Conservation (phyloP, 2,329 filamentous ascomycete genomes). For the Microdochium bolleyi region DNA sequence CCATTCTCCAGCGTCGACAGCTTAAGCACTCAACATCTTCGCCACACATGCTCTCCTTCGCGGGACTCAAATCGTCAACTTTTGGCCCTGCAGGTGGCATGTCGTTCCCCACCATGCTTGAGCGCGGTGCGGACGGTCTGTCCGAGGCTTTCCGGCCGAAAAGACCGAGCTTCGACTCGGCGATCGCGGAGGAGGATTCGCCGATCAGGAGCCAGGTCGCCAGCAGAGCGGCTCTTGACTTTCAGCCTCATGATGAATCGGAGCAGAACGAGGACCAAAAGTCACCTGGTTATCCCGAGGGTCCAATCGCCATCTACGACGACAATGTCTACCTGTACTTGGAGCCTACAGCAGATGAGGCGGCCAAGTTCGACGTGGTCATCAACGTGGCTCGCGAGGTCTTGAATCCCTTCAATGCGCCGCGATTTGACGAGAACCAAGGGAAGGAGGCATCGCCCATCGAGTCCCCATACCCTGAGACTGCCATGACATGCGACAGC, state of each 20-base stretch:
- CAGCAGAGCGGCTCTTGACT: slow-evolving; percentile 48
- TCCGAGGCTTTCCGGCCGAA: slow-evolving; percentile 49
- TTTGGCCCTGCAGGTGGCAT: slow-evolving; percentile 56
- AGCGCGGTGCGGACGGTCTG: slow-evolving; percentile 52
- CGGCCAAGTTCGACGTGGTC: slow-evolving; percentile 70
- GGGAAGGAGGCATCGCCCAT: slow-evolving; percentile 18
- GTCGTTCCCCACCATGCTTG: slow-evolving; percentile 53
- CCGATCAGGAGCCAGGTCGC: slow-evolving; percentile 55
- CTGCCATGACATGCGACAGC: slow-evolving; percentile 47
- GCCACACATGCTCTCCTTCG: slow-evolving; percentile 51
- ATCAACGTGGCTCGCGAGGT: slow-evolving; percentile 82
- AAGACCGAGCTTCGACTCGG: slow-evolving; percentile 29
- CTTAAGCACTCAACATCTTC: slow-evolving; percentile 62
- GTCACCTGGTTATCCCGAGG: slow-evolving; percentile 74
- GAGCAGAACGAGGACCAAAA: slow-evolving; percentile 72
- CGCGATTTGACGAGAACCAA: slow-evolving; percentile 11
- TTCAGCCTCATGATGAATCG: slow-evolving; percentile 54
- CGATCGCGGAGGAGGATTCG: slow-evolving; percentile 47
- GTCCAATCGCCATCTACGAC: slow-evolving; percentile 74
- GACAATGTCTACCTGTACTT: slow-evolving; percentile 72
- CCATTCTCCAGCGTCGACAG: slow-evolving; percentile 53
- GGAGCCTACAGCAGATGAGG: slow-evolving; percentile 72
- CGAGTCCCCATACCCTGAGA: slow-evolving; percentile 44
- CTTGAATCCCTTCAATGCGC: slow-evolving; percentile 58
- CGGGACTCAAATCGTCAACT: slow-evolving; percentile 45